Base-by-base conservation (phyloP, 2,329 filamentous ascomycete genomes). In the Akanthomyces muscarius region DNA sequence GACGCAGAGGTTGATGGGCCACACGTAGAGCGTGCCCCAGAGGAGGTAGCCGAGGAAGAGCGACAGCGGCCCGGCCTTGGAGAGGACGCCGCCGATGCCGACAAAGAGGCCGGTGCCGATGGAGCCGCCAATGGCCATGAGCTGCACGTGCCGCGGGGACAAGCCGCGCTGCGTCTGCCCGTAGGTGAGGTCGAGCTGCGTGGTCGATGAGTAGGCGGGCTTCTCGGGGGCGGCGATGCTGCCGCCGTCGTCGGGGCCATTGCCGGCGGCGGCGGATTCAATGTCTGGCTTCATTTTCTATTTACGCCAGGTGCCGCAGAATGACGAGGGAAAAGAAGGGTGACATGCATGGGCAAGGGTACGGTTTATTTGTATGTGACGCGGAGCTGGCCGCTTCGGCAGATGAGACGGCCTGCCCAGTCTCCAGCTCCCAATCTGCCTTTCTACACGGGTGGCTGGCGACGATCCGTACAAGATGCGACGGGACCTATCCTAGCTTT, bases 61-160 rank as follows among this genome's bases (percentile, higher is more conserved):
- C 10, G 77, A 78, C 56, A 80, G 71, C 8, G 78, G 78, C 30
- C 78, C 78, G 50, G 78, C 75, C 48, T 74, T 71, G 64, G 74
- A 72, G 18, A 80, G 71, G 18, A 77, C 75, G 62, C 76, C 71
- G 64, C 78, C 78, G 61, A 79, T 79, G 63, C 78, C 78, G 67
- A 79, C 76, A 68, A 77, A 80, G 44, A 80, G 76, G 62, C 78
- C 78, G 21, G 75, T 78, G 23, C 78, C 78, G 61, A 80, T 81
- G 42, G 77, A 77, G 54, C 79, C 79, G 47, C 77, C 79, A 18
- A 81, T 79, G 45, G 78, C 78, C 77, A 81, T 81, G 63, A 81
- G 77, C 66, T 81, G 79, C 25, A 81, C 79, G 65, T 80, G 78
- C 18, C 78, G 77, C 30, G 77, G 73, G 18, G 71, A 71, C 36